Conservation (phyloP, 805 yeast species). For the Sugiyamaella floridensis region DNA sequence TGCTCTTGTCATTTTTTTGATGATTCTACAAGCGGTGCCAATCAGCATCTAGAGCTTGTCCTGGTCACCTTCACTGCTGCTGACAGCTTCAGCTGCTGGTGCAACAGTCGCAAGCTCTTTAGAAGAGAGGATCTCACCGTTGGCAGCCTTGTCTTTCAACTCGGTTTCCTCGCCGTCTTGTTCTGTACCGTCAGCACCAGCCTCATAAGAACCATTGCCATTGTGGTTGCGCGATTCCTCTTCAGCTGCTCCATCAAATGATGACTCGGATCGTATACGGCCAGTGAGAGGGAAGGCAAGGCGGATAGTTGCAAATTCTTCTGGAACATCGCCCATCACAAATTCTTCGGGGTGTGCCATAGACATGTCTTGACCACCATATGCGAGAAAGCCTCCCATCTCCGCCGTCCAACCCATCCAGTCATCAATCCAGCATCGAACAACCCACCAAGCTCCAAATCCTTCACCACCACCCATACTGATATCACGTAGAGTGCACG, state of each 20-base stretch:
- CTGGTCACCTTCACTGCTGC: background rate
- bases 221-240: background rate
- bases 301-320: constrained; percentile 1
- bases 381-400: constrained; percentile 28
- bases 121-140: background rate
- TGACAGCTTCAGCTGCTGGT: background rate
- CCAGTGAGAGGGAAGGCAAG: background rate
- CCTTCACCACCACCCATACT: constrained; percentile 51
- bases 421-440: constrained; percentile 71
- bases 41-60: background rate
- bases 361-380: constrained; percentile 1
- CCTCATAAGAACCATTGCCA: background rate
- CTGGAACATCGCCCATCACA: constrained; percentile 2
- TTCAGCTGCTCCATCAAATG: background rate
- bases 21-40: too few relatives aligned
- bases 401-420: constrained; percentile 63
- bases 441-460: constrained; percentile 70
- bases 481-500: constrained; percentile 56
- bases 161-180: background rate
- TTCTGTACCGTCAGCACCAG: background rate
- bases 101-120: background rate
- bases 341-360: background rate
- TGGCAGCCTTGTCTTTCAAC: background rate
- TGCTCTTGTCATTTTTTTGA: background rate
- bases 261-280: background rate